Percentiles rank a stretch among this genome's conserved stretches.
Conservation (phyloP, 108 stramenopile genomes). For the Skeletonema marinoi region DNA sequence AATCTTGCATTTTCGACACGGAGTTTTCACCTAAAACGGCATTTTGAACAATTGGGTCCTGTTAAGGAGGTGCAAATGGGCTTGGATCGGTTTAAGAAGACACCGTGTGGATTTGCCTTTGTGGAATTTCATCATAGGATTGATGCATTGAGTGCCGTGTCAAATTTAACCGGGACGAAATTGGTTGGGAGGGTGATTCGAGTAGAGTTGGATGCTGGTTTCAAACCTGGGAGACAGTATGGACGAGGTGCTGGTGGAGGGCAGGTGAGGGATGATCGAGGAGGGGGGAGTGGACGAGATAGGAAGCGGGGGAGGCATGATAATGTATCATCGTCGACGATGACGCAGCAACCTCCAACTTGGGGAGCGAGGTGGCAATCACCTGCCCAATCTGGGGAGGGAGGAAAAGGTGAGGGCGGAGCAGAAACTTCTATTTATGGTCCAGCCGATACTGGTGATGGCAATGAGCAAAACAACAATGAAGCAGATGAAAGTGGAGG, state of each 20-base stretch:
- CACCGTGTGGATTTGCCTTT: constrained; percentile 96
- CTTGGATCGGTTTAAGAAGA: constrained; percentile 80
- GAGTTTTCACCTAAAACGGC: constrained; percentile 78
- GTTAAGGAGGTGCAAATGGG: constrained; percentile 90
- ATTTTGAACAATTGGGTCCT: constrained; percentile 88
- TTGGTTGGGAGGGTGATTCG: constrained; percentile 93
- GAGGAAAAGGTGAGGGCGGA: background rate
- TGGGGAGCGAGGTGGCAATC: background rate
- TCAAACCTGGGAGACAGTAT: constrained; percentile 91
- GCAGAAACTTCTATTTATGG: background rate
- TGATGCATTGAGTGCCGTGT: constrained; percentile 75
- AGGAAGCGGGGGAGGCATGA: constrained; percentile 7
- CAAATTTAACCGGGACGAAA: constrained; percentile 81
- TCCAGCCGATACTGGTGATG: background rate
- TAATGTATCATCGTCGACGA: background rate
- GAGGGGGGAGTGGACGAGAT: constrained; percentile 46
- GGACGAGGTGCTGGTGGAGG: constrained; percentile 94
- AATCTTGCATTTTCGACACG: constrained; percentile 95
- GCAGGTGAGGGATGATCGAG: constrained; percentile 92
- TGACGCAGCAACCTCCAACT: background rate
- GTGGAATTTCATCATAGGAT: constrained; percentile 82
- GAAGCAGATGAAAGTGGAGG: background rate
- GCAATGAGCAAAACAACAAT: background rate
- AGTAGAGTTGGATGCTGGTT: constrained; percentile 95
- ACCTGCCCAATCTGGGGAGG: background rate